A percentile compares a stretch with the other conserved stretches of the same genome.
These are phyloP conservation scores for Phlebiopsis flavidoalba DNA, from an alignment of 768 basidiomycete species.

Conservation along the genomic window DNA sequence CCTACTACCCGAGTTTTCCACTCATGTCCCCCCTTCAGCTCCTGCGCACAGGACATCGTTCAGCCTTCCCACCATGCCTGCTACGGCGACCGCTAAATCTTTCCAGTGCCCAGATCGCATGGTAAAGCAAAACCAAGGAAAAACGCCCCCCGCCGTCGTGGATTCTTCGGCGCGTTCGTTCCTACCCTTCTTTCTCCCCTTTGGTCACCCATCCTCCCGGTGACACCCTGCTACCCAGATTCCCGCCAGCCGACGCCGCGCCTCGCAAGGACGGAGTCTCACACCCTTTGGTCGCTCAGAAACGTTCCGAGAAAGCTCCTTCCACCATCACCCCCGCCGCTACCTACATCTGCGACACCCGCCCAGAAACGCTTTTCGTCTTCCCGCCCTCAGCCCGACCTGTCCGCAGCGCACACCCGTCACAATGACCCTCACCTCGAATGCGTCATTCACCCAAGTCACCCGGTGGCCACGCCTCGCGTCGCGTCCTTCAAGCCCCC, in stretches of 20 bases:
- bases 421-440: conserved; percentile 77
- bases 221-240: conserved; percentile 45
- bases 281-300: background rate
- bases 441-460: conserved; percentile 52
- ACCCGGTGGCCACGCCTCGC: conserved; percentile 52
- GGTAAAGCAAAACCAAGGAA: conserved; percentile 38
- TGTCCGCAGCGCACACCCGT: conserved; percentile 55
- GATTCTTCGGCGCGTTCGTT: too few relatives aligned
- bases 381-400: conserved; percentile 78
- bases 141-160: conserved; percentile 52
- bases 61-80: conserved; percentile 43
- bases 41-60: conserved; percentile 50
- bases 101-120: conserved; percentile 37
- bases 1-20: conserved; percentile 16
- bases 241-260: conserved; percentile 34
- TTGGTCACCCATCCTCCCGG: conserved; percentile 74
- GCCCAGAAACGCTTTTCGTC: conserved; percentile 84
- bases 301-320: background rate
- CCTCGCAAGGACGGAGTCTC: conserved; percentile 15
- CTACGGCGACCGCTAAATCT: conserved; percentile 47
- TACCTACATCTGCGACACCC: conserved; percentile 40
- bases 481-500: conserved; percentile 64
- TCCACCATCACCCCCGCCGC: conserved; percentile 7
- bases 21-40: conserved; percentile 21
- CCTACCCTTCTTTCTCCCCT: conserved; percentile 61